A percentile compares a stretch with the other conserved stretches of the same genome.
phyloP scores from a whole-genome alignment of 2,329 filamentous ascomycete species.

The Delphinella strobiligena region DNA sequence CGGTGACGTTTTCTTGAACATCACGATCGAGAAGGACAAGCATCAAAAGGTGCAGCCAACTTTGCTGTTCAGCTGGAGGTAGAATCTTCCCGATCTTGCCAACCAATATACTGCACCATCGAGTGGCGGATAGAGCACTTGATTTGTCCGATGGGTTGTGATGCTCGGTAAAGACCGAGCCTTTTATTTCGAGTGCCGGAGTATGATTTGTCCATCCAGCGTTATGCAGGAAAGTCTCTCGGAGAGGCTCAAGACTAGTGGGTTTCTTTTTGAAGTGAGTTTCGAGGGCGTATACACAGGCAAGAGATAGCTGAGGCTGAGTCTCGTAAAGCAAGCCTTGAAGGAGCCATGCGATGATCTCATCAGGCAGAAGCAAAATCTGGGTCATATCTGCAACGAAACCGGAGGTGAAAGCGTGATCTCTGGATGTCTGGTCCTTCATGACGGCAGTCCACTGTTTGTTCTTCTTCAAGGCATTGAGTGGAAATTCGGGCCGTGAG shows the following conservation, averaged over 20 bases:
- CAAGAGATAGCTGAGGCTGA: not conserved
- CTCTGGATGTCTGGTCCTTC: conserved; percentile 12
- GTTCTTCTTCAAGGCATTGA: not conserved
- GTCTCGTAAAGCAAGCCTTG: conserved; percentile 14
- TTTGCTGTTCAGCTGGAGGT: conserved; percentile 34
- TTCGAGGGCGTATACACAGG: not conserved
- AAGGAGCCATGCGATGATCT: conserved; percentile 31
- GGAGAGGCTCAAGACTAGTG: not conserved
- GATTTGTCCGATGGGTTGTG: not conserved
- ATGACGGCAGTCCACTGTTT: not conserved
- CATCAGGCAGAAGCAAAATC: conserved; percentile 23
- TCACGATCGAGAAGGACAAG: conserved; percentile 22
- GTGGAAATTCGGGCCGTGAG: conserved; percentile 4
- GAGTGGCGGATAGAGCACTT: not conserved
- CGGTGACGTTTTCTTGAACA: conserved; percentile 14
- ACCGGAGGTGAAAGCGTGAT: conserved; percentile 30
- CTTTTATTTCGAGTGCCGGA: not conserved
- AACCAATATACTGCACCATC: not conserved
- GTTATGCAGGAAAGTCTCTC: not conserved
- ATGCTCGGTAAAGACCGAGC: not conserved
- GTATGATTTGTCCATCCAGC: not conserved
- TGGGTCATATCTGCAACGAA: conserved; percentile 28
- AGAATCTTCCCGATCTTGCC: not conserved
- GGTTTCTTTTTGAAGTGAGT: not conserved
- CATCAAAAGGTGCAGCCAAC: conserved; percentile 24